phyloP scores from a whole-genome alignment of 176 grass and related monocot species.

The Cenchrus purpureus region DNA sequence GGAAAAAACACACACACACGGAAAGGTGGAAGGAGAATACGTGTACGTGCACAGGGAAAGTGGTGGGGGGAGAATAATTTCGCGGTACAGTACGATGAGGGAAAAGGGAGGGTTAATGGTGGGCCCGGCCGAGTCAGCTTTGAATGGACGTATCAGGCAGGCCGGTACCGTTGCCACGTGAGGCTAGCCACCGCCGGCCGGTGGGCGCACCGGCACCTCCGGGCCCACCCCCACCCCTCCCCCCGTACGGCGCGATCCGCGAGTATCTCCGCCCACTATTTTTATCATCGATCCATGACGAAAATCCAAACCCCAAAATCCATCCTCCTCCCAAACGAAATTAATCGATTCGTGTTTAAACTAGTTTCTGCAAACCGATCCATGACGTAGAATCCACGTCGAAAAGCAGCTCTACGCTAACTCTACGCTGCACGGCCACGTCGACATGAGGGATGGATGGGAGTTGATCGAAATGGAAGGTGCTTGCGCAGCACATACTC shows the following conservation, averaged over 20 bases:
- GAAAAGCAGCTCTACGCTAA: no score
- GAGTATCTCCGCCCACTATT: not conserved
- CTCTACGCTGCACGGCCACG: no score
- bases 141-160: slow-evolving; percentile 24
- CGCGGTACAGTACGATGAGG: not conserved
- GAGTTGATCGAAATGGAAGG: no score
- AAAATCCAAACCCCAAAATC: no score
- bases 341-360: no score
- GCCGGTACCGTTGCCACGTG: slow-evolving; percentile 26
- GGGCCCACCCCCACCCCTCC: not conserved
- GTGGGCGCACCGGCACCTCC: not conserved
- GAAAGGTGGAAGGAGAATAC: not conserved
- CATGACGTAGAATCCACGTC: no score
- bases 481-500: no score
- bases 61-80: not conserved
- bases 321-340: no score
- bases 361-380: no score
- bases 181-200: not conserved
- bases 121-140: slow-evolving; percentile 21
- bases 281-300: no score
- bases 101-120: not conserved
- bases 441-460: no score
- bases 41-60: not conserved
- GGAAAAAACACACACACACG: no score
- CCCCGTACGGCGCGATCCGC: not conserved